Conservation (phyloP, 352 stramenopile species). For the Phytophthora ohioensis region DNA sequence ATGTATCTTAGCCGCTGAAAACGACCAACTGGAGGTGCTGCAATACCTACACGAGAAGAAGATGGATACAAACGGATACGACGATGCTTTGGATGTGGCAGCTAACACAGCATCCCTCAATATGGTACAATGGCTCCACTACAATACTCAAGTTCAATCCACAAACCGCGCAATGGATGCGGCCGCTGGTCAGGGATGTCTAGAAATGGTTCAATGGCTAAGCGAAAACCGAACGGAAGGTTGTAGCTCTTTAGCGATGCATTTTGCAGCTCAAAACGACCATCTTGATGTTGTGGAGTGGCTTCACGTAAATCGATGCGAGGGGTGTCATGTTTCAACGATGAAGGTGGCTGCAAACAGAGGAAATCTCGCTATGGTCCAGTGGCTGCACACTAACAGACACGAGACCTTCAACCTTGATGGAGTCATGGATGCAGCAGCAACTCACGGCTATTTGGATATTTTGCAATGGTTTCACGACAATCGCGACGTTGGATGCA, state of each 20-base stretch:
- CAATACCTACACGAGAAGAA: slow-evolving; percentile 11
- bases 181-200: not conserved
- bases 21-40: slow-evolving; percentile 4
- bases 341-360: not conserved
- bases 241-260: not conserved
- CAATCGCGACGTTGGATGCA: not conserved
- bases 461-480: slow-evolving; percentile 12
- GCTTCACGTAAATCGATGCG: not conserved
- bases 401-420: slow-evolving; percentile 1
- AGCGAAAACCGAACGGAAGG: not conserved
- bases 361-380: not conserved
- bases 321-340: slow-evolving; percentile 7
- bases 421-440: slow-evolving; percentile 2
- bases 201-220: slow-evolving; percentile 6
- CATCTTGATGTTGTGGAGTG: not conserved
- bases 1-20: not conserved
- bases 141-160: not conserved
- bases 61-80: no score
- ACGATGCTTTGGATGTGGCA: not conserved
- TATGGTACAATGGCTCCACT: slow-evolving; percentile 2
- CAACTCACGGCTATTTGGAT: not conserved
- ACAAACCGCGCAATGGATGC: slow-evolving; percentile 2
- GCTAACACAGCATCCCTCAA: not conserved
- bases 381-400: no score
- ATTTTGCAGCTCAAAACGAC: not conserved